A percentile compares a stretch with the other conserved stretches of the same genome.
Conservation (phyloP, 176 grass and related monocot species). For the Olyra latifolia region DNA sequence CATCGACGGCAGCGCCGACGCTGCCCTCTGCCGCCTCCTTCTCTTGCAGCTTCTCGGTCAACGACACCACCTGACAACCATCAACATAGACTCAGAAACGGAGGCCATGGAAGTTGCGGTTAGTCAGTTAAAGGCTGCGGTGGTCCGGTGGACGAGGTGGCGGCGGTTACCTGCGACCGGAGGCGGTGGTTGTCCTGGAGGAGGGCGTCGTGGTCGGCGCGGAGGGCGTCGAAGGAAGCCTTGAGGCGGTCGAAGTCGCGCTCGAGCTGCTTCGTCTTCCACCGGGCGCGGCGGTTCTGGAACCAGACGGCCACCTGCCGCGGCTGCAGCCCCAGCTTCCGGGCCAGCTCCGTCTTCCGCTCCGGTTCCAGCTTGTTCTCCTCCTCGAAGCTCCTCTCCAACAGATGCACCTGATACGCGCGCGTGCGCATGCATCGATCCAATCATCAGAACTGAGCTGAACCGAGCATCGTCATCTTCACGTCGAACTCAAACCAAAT, state of each 20-base stretch:
- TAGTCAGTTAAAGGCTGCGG: background rate
- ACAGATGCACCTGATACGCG: conserved; percentile 57
- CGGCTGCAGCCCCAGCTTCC: conserved; percentile 85
- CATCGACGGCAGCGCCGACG: conserved; percentile 15
- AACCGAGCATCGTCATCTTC: background rate
- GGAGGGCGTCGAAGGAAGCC: conserved; percentile 80
- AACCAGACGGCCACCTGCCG: conserved; percentile 99
- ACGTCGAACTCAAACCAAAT: background rate
- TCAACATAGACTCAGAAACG: background rate
- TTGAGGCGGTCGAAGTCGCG: conserved; percentile 96
- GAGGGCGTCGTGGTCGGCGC: conserved; percentile 70
- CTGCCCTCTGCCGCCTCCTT: conserved; percentile 54
- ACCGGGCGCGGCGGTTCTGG: conserved; percentile 96
- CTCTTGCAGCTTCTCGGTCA: conserved; percentile 88
- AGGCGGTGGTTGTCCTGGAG: conserved; percentile 78
- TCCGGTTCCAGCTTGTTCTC: conserved; percentile 99
- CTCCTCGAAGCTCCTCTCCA: conserved; percentile 85
- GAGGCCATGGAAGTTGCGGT: background rate
- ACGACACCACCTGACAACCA: conserved; percentile 54
- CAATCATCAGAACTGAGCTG: conserved; percentile 13
- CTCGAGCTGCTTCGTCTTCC: conserved; percentile 99
- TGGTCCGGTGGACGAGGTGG: background rate
- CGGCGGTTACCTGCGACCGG: conserved; percentile 56
- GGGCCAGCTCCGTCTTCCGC: conserved; percentile 92
- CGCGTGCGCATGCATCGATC: too few relatives aligned